These are phyloP conservation scores for Mycena alexandri DNA, from an alignment of 768 basidiomycete species.

Conservation along the genomic window DNA sequence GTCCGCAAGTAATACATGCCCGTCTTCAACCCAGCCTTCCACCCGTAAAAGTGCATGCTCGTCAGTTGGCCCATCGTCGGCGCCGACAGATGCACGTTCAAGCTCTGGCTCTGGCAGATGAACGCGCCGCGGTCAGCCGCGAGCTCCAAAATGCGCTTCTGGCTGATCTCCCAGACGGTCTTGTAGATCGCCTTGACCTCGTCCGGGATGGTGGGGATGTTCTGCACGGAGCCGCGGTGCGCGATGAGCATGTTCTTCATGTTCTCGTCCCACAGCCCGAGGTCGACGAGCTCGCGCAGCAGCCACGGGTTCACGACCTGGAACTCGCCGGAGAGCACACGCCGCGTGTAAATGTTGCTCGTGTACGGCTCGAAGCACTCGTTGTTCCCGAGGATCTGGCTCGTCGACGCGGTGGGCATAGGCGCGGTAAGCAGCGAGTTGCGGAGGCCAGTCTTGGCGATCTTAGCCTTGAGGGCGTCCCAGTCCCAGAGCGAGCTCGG, in stretches of 20 bases:
- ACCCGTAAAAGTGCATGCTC: constrained; percentile 91
- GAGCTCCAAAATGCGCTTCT: constrained; percentile 96
- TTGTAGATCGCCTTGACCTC: constrained; percentile 97
- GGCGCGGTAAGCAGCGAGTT: constrained; percentile 89
- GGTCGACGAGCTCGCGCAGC: constrained; percentile 96
- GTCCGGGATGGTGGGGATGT: constrained; percentile 88
- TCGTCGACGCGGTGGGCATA: constrained; percentile 99
- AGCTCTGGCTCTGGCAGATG: constrained; percentile 88
- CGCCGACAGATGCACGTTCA: constrained; percentile 81
- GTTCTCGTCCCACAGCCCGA: constrained; percentile 95
- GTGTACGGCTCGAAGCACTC: constrained; percentile 99
- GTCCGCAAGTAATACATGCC: constrained; percentile 99
- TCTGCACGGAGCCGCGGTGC: constrained; percentile 90
- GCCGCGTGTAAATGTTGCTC: constrained; percentile 98
- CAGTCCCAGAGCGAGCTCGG: constrained; percentile 96
- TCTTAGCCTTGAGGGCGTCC: constrained; percentile 86
- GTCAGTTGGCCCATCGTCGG: constrained; percentile 82
- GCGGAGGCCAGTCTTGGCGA: constrained; percentile 72
- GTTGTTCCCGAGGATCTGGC: constrained; percentile 98
- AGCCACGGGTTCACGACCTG: constrained; percentile 99
- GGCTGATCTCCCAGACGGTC: constrained; percentile 89
- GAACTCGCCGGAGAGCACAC: constrained; percentile 99
- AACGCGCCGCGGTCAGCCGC: constrained; percentile 99
- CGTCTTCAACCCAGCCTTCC: constrained; percentile 99
- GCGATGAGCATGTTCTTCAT: constrained; percentile 99